phyloP scores from a whole-genome alignment of 2,329 filamentous ascomycete genomes.

The Bertia moriformis region DNA sequence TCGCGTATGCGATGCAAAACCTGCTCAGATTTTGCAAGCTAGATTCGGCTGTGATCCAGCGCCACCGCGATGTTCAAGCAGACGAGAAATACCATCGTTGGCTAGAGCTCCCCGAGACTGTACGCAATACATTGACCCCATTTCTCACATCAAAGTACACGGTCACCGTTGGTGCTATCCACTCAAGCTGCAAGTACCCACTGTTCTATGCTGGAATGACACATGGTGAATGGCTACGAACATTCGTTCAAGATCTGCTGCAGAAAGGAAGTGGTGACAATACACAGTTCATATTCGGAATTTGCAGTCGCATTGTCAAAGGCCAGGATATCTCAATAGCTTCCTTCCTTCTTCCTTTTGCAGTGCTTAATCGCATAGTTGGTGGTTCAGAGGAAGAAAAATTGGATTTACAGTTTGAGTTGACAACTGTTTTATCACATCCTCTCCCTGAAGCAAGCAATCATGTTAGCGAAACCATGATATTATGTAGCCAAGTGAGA shows the following conservation, averaged over 20 bases:
- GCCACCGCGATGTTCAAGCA: neutral
- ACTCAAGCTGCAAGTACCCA: constrained; percentile 32
- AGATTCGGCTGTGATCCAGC: constrained; percentile 15
- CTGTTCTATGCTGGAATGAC: constrained; percentile 33
- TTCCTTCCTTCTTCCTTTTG: constrained; percentile 49
- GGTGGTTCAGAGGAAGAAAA: constrained; percentile 38
- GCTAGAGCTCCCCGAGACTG: constrained; percentile 43
- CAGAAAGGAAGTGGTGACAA: constrained; percentile 45
- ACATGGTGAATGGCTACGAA: constrained; percentile 46
- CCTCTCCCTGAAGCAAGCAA: constrained; percentile 10
- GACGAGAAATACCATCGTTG: constrained; percentile 27
- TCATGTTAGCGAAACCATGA: constrained; percentile 34
- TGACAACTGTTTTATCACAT: constrained; percentile 39
- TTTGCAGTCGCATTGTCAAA: constrained; percentile 44
- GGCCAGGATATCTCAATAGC: constrained; percentile 52
- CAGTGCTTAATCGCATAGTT: constrained; percentile 47
- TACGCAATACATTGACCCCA: constrained; percentile 46
- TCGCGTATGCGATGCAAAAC: constrained; percentile 56
- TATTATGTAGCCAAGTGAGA: constrained; percentile 48
- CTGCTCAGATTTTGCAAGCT: constrained; percentile 45
- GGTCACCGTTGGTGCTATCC: constrained; percentile 26
- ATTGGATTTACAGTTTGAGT: constrained; percentile 33
- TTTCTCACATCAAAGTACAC: constrained; percentile 50
- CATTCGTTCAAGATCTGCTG: constrained; percentile 44
- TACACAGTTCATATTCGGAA: constrained; percentile 41